Percentiles rank a stretch among this genome's conserved stretches.
Evolutionary conservation across 1,139 yeast species (phyloP).

Genomic region (Geotrichum citri-aurantii): DNA sequence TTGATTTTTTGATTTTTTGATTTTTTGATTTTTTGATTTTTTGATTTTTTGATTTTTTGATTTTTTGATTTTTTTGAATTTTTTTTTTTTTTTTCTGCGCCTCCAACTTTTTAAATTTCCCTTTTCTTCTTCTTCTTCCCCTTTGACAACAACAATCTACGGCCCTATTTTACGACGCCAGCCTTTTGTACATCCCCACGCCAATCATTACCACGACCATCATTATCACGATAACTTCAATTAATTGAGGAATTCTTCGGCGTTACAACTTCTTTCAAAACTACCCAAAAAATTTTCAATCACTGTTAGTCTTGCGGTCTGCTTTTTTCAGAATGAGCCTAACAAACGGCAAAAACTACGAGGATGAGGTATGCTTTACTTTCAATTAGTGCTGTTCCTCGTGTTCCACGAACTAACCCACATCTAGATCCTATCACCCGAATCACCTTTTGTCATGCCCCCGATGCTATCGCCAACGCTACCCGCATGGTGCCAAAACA

Average conservation of each 20-base stretch:
- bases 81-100: conserved; percentile 1
- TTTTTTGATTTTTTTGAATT: not conserved
- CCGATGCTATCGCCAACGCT: conserved; percentile 16
- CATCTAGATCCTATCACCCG: not conserved
- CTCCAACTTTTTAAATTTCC: not conserved
- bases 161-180: not conserved
- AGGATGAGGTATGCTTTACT: not conserved
- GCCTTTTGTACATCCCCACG: not conserved
- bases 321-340: not conserved
- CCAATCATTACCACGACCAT: not conserved
- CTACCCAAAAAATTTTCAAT: too few species aligned
- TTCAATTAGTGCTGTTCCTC: not conserved
- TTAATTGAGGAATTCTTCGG: not conserved
- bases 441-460: conserved; percentile 5
- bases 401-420: not conserved
- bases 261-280: not conserved
- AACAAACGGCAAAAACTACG: not conserved
- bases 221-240: not conserved
- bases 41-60: not conserved
- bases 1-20: not conserved
- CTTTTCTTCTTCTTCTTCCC: not conserved
- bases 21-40: not conserved
- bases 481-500: conserved; percentile 13
- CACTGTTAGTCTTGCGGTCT: too few species aligned
- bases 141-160: not conserved